These are phyloP conservation scores for Alternaria metachromatica DNA, from an alignment of 2,329 filamentous ascomycete genomes.

Conservation along the genomic window DNA sequence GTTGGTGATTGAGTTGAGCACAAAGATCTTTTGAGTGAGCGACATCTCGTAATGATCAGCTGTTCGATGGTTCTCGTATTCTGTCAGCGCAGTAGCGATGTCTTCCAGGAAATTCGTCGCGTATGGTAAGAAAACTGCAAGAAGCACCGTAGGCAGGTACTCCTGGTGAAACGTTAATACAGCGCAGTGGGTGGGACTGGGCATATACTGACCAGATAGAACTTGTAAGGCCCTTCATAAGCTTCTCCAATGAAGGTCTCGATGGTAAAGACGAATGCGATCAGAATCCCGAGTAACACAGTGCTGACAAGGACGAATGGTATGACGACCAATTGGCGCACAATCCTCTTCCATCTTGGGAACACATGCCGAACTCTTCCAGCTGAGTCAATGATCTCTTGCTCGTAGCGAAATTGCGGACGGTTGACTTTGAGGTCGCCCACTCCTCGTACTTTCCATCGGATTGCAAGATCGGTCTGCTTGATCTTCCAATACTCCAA, in stretches of 20 bases:
- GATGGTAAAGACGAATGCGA: slow-evolving; percentile 38
- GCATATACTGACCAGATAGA: slow-evolving; percentile 29
- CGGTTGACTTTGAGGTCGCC: slow-evolving; percentile 39
- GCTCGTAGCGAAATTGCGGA: slow-evolving; percentile 37
- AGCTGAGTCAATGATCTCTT: slow-evolving; percentile 30
- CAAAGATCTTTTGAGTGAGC: slow-evolving; percentile 44
- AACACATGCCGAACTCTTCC: slow-evolving; percentile 37
- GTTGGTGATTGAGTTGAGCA: slow-evolving; percentile 45
- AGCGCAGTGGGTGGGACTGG: neutral
- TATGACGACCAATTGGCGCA: slow-evolving; percentile 38
- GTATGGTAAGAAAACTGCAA: slow-evolving; percentile 39
- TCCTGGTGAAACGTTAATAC: slow-evolving; percentile 29
- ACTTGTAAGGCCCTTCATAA: slow-evolving; percentile 42
- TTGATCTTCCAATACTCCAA: slow-evolving; percentile 47
- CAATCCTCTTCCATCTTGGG: slow-evolving; percentile 39
- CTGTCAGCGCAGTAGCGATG: slow-evolving; percentile 37
- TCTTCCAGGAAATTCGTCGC: slow-evolving; percentile 36
- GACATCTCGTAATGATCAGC: slow-evolving; percentile 42
- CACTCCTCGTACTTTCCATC: slow-evolving; percentile 43
- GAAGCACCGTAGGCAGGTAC: slow-evolving; percentile 42
- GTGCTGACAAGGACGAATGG: slow-evolving; percentile 41
- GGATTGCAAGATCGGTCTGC: slow-evolving; percentile 40
- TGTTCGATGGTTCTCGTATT: slow-evolving; percentile 46
- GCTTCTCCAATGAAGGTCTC: slow-evolving; percentile 44
- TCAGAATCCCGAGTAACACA: slow-evolving; percentile 34